Evolutionary conservation across 2,329 filamentous ascomycete genomes (phyloP), one percentile per base, ranked within the genome.

Genomic region (Leptographium galeiforme): DNA sequence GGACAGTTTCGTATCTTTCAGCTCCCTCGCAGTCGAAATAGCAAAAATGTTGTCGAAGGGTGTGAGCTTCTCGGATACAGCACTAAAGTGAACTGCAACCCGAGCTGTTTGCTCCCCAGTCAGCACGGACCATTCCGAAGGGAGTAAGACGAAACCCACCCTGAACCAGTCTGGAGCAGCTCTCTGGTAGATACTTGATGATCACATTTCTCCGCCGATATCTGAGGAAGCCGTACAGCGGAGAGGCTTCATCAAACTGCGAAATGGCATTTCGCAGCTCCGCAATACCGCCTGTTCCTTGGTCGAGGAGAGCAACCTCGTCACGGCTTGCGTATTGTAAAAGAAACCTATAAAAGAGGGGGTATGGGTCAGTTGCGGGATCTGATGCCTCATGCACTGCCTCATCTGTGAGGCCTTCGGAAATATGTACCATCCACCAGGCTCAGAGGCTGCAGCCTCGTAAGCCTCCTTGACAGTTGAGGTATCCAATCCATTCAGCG

Each of bases 401-500:
- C 30, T 36, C 30, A 5, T 19, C 7, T 38, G 33, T 30, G 25
- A 25, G 25, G 25, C 16, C 18, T 48, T 12, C 13, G 36, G 8
- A 6, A 32, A 45, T 51, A 45, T 53, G 74, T 78, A 97, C 93
- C 93, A 98, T 84, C 89, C 90, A 73, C 89, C 90, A 55, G 88
- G 81, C 70, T 97, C 93, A 56, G 79, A 79, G 62, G 84, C 74
- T 54, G 88, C 87, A 62, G 80, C 74, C 65, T 90, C 85, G 70
- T 95, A 84, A 63, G 90, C 89, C 72, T 94, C 88, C 70, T 83
- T 80, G 70, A 98, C 79, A 65, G 81, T 79, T 61, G 78, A 73
- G 72, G 82, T 79, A 73, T 96, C 90, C 71, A 97, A 77, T 60
- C 93, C 93, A 82, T 95, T 95, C 70, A 97, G 77, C 75, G 91